phyloP scores from a whole-genome alignment of 2,329 filamentous ascomycete genomes.

The Pseudopithomyces maydicus region DNA sequence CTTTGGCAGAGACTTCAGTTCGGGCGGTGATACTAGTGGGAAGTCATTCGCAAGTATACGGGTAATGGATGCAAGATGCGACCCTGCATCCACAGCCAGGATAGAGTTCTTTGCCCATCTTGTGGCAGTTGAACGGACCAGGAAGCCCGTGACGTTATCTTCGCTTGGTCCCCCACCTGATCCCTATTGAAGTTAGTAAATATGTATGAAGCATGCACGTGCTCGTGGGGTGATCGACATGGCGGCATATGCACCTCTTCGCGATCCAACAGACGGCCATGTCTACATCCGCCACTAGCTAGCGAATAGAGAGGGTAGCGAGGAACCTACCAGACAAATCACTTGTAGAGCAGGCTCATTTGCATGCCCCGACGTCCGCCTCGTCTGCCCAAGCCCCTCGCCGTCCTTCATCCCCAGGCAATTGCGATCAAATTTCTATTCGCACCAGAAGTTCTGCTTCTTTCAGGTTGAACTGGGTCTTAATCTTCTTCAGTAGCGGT shows the following conservation, averaged over 20 bases:
- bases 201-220: background rate
- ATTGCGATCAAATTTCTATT: background rate
- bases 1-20: conserved; percentile 13
- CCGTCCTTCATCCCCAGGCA: conserved; percentile 49
- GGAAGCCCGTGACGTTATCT: conserved; percentile 85
- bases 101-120: conserved; percentile 83
- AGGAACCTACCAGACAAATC: conserved; percentile 51
- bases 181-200: conserved; percentile 62
- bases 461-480: background rate
- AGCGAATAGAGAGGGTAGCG: background rate
- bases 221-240: background rate
- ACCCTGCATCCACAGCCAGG: conserved; percentile 91
- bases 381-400: conserved; percentile 42
- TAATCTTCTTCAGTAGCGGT: background rate
- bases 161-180: conserved; percentile 88
- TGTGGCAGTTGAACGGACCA: conserved; percentile 80
- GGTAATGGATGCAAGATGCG: conserved; percentile 85
- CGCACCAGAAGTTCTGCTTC: background rate
- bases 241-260: background rate
- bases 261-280: background rate
- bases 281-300: background rate
- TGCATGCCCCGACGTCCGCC: conserved; percentile 41
- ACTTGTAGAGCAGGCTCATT: conserved; percentile 53
- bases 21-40: conserved; percentile 46
- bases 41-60: conserved; percentile 69